Base-by-base conservation (phyloP, 2,329 filamentous ascomycete species). In the Hypomyces rosellus region DNA sequence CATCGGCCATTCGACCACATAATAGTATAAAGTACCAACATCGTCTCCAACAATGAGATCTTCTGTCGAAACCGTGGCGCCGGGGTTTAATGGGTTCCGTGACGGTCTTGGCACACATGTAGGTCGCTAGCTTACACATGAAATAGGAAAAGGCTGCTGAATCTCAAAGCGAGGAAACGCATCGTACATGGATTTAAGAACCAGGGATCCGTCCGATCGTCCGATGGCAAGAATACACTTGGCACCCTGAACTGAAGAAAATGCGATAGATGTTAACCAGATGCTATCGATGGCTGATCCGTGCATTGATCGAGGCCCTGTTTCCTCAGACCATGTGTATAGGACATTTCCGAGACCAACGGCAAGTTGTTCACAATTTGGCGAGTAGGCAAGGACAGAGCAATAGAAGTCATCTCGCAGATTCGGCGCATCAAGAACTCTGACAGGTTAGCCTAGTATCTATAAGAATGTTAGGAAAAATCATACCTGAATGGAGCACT, bases 331-430 rank as follows among this genome's bases (percentile, higher is more conserved):
- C 93, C 92, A 99, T 5, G 88, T 80, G 65, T 95, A 96, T 4
- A 99, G 79, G 34, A 84, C 75, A 48, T 85, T 82, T 0, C 85
- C 85, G 13, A 97, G 75, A 0, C 89, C 92, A 15, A 97, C 88
- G 15, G 89, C 92, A 14, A 99, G 77, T 13, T 85, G 88, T 48
- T 86, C 80, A 46, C 82, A 80, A 7, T 81, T 86, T 38, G 78
- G 68, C 0, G 86, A 95, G 66, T 96, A 97, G 9, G 93, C 89
- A 48, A 99, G 76, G 2, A 91, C 77, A 0, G 91, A 93, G 69
- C 90, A 96, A 65, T 99, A 99, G 65, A 91, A 99, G 67, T 99
- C 92, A 61, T 97, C 90, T 50, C 89, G 83, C n/a, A 97, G 74
- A 46, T 83, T 81, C 3, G 91, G 90, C 8, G 92, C 92, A 69